Evolutionary conservation across 2,329 filamentous ascomycete species (phyloP), one percentile per base, ranked within the genome.

Genomic region (Ceratocystis harringtonii): DNA sequence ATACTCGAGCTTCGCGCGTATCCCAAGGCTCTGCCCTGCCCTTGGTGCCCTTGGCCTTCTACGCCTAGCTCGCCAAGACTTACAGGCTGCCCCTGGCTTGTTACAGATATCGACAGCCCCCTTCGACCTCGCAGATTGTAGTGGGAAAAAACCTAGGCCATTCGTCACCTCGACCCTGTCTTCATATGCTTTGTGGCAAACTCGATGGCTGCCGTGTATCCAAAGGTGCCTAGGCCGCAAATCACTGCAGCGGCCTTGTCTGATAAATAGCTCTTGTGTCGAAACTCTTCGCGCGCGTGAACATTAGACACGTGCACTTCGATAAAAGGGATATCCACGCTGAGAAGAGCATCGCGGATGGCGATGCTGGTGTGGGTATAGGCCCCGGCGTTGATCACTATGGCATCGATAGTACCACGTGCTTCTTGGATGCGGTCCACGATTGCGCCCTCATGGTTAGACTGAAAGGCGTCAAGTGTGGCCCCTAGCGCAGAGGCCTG

Each of bases 281-380:
- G 78, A 70, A 83, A 92, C 1, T 78, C 71, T 75, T 92, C 89
- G 7, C 89, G 75, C 36, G 83, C 81, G 73, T 92, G 87, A 1
- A 91, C 81, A 73, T 92, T 92, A 65, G 79, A 85, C 43, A 91
- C 80, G 72, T 92, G 88, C n/a, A 90, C 74, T 75, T 92, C 89
- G 60, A 92, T 78, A 70, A 91, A 92, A 0, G 88, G 88, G 25
- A 90, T 84, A 5, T 78, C 78, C 0, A 89, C 84, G 3, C 83
- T 87, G 0, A 85, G 73, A 30, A 92, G 75, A 0, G 89, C 88
- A 73, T 92, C 89, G n/a, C 89, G 79, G 66, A 92, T 79, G 0
- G 85, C 87, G 0, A 92, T 85, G 70, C 83, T 88, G 0, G 88
- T 90, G 74, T 92, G 89, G 0, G 88, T 91, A 70, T 85, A 84